Conservation (phyloP, 2,329 filamentous ascomycete species). For the Gnomoniopsis sp. region DNA sequence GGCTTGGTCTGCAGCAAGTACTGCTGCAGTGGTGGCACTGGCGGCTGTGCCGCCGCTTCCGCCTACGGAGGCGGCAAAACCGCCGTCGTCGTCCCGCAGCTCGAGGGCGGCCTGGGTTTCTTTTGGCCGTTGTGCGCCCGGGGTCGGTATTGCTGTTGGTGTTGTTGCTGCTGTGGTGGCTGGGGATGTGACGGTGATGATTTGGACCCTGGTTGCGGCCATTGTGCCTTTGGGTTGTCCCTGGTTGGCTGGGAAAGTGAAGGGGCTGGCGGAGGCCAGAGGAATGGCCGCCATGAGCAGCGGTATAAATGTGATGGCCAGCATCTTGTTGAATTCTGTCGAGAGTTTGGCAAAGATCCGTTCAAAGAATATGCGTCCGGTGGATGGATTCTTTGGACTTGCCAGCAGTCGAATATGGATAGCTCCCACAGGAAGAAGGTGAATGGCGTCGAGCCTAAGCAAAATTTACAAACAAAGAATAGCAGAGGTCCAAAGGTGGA, state of each 20-base stretch:
- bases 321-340: constrained; percentile 7
- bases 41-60: no score
- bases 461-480: no score
- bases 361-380: neutral
- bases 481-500: no score
- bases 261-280: constrained; percentile 10
- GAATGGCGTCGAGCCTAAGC: no score
- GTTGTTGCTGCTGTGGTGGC: neutral
- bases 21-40: neutral
- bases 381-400: neutral
- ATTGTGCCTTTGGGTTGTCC: constrained; percentile 4
- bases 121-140: neutral
- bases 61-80: constrained; percentile 5
- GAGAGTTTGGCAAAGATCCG: neutral
- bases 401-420: neutral
- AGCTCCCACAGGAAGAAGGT: no score
- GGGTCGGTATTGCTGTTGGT: neutral
- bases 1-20: neutral
- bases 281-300: constrained; percentile 5
- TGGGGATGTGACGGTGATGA: constrained; percentile 4
- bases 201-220: neutral
- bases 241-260: constrained; percentile 9
- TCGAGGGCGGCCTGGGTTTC: neutral
- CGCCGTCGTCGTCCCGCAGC: neutral
- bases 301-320: constrained; percentile 12